Evolutionary conservation across 176 grass and related monocot species (phyloP).

Genomic region (Oryza brachyantha): DNA sequence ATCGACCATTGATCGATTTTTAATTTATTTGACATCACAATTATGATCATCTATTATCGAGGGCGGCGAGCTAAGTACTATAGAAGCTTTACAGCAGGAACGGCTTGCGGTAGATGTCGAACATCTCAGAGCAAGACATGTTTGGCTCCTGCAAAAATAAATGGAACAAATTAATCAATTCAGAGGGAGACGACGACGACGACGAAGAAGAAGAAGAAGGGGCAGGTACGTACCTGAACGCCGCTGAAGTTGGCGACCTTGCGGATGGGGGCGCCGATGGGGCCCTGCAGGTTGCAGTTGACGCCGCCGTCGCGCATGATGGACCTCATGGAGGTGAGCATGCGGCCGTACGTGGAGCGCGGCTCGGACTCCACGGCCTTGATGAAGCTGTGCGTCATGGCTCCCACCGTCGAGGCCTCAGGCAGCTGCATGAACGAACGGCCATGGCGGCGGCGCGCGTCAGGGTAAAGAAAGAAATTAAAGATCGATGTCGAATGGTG

Average conservation of each 20-base stretch:
- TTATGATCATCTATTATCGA: neutral
- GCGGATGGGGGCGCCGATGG: constrained; percentile 44
- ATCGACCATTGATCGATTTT: neutral
- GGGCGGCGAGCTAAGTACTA: neutral
- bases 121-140: constrained; percentile 63
- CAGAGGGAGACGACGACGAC: too few relatives aligned
- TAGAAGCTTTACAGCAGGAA: constrained; percentile 53
- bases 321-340: constrained; percentile 66
- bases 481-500: too few relatives aligned
- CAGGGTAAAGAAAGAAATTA: too few relatives aligned
- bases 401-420: constrained; percentile 48
- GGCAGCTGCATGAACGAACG: constrained; percentile 11
- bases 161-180: neutral
- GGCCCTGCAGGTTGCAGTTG: constrained; percentile 29
- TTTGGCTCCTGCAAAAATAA: constrained; percentile 72
- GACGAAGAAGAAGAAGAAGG: neutral
- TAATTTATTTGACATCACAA: neutral
- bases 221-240: constrained; percentile 47
- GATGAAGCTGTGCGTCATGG: constrained; percentile 94
- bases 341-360: constrained; percentile 55
- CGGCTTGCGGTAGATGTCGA: constrained; percentile 56
- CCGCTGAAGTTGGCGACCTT: constrained; percentile 50
- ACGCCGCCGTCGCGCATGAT: constrained; percentile 42
- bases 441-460: too few relatives aligned
- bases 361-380: constrained; percentile 56